Base-by-base conservation (phyloP, 2,329 filamentous ascomycete genomes). In the Colletotrichum brevisporum region DNA sequence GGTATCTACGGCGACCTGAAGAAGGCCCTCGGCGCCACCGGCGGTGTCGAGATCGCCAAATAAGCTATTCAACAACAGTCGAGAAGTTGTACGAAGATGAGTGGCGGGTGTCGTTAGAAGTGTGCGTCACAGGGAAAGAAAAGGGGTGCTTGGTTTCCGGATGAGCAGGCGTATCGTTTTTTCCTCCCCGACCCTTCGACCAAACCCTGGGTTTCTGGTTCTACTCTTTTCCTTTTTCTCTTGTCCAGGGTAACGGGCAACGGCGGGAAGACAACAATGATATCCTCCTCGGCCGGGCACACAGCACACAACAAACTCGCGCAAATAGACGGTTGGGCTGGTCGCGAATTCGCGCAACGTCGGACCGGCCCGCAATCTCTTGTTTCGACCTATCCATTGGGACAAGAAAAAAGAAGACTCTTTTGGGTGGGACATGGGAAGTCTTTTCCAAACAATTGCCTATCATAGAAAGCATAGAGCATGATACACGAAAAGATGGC, bases 1-100 rank as follows among this genome's bases (percentile, higher is more conserved):
- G 93, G 92, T 78, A 97, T 97, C 82, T 97, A 97, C 80, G 94
- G 92, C 81, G 88, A 91, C 74, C 77, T 81, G 73, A 80, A 80
- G 71, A 89, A 90, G 82, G 81, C 86, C 2, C 81, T 94, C 5
- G 91, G 91, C 64, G 93, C 92, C 59, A 89, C 86, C 15, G 91
- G 91, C n/a, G 92, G 92, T 83, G 90, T 94, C 41, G 92, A 94
- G 82, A 92, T 94, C 73, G 80, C 78, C 71, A 85, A 85, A 77
- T 83, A 83, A 81, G 51, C 47, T 70, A 52, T 18, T 45, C 24
- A 50, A 48, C 48, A 50, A 53, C 27, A 21, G 45, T 57, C 31
- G 10, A 63, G n/a, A 36, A 56, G 26, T 13, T 16, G 54, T 51
- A 52, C 12, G 55, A 8, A 31, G 51, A 61, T 47, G 52, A 55